Conservation (phyloP, 2,329 filamentous ascomycete genomes). For the Ophiostoma sp. region DNA sequence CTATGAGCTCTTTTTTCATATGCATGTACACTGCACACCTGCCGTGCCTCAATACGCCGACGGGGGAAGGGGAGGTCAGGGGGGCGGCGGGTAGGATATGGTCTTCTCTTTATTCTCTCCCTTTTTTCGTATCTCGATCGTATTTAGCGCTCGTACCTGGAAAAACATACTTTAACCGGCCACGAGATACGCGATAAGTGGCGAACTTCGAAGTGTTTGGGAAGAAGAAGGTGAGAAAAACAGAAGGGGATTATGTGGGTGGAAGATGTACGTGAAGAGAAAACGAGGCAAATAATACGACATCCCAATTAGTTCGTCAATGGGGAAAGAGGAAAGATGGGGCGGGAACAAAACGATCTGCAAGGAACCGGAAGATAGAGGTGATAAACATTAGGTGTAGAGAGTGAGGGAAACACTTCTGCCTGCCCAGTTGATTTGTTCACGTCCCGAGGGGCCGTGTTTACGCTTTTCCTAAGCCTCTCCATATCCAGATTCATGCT, state of each 20-base stretch:
- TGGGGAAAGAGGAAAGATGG: background rate
- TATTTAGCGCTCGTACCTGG: conserved; percentile 6
- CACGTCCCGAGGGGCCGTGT: conserved; percentile 6
- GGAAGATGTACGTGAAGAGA: background rate
- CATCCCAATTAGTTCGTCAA: conserved; percentile 21
- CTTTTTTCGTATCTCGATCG: background rate
- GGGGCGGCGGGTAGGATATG: background rate
- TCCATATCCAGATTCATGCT: background rate
- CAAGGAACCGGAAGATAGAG: conserved; percentile 9
- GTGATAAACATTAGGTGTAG: background rate
- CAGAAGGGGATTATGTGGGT: background rate
- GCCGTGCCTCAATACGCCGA: background rate
- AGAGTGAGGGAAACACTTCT: background rate
- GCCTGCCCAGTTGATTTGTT: background rate
- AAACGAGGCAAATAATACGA: conserved; percentile 7
- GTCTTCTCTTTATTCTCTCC: background rate
- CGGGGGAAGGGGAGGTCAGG: background rate
- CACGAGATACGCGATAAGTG: conserved; percentile 11
- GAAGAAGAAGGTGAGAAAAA: background rate
- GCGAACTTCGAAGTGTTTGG: background rate
- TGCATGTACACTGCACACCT: background rate
- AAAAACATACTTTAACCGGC: conserved; percentile 11
- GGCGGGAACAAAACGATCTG: background rate
- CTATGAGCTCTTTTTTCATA: background rate
- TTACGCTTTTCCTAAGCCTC: background rate